Evolutionary conservation across 139 green algal species (phyloP).

Genomic region (Eudorina sp.): DNA sequence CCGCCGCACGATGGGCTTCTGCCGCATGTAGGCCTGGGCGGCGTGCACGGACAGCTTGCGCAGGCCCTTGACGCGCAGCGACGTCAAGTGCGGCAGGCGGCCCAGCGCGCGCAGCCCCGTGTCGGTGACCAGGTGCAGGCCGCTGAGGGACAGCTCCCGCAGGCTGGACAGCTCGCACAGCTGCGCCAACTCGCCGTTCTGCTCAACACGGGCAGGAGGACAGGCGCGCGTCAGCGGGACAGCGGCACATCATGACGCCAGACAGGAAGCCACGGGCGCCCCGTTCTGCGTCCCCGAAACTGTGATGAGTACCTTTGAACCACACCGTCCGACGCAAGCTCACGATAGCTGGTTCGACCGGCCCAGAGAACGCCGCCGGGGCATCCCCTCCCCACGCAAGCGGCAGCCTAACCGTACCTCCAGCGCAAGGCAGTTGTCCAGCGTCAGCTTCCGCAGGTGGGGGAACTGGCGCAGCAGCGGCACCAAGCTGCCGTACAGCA

Average conservation of each 20-base stretch:
- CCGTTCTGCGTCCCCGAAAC: too few species aligned
- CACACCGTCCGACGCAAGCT: too few species aligned
- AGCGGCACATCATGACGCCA: too few species aligned
- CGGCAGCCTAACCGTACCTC: conserved; percentile 26
- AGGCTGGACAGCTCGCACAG: conserved; percentile 17
- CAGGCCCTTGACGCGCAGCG: conserved; percentile 8
- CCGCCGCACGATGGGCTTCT: conserved; percentile 32
- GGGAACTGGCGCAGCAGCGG: conserved; percentile 37
- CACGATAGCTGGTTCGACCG: too few species aligned
- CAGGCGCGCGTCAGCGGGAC: too few species aligned
- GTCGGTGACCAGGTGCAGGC: conserved; percentile 37
- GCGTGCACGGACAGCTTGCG: conserved; percentile 44
- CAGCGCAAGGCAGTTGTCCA: conserved; percentile 40
- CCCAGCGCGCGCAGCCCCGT: conserved; percentile 19
- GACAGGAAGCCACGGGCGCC: too few species aligned
- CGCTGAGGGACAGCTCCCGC: not conserved
- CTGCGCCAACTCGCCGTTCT: conserved; percentile 37
- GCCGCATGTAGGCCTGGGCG: conserved; percentile 39
- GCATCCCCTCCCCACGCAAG: too few species aligned
- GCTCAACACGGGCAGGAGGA: too few species aligned
- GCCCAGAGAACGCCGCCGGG: too few species aligned
- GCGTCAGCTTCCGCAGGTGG: not conserved
- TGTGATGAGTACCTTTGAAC: too few species aligned
- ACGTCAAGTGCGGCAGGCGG: not conserved
- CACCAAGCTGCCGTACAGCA: conserved; percentile 44